Percentiles rank a stretch among this genome's conserved stretches.
Conservation (phyloP, 148 eudicot genomes). For the Fagopyrum tataricum region DNA sequence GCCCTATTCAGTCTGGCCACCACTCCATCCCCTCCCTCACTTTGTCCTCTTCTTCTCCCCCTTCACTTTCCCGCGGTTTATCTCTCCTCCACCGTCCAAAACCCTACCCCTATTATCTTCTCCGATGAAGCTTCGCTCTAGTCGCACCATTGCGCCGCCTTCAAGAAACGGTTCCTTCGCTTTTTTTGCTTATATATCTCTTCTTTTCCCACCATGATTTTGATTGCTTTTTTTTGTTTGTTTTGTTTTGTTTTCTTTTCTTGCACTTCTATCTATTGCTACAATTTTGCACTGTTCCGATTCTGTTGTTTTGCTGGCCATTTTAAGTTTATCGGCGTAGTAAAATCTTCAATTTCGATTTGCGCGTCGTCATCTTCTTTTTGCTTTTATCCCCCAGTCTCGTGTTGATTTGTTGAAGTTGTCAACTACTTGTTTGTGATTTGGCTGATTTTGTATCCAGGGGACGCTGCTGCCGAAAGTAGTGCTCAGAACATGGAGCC, state of each 20-base stretch:
- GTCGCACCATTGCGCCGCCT: not conserved
- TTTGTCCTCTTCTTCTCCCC: not conserved
- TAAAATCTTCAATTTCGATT: slow-evolving; percentile 1
- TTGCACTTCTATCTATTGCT: not conserved
- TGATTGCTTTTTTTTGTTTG: not conserved
- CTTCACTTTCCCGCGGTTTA: slow-evolving; percentile 9
- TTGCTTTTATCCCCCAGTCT: not conserved
- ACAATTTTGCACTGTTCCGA: not conserved
- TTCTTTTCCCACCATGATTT: not conserved
- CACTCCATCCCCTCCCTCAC: not conserved
- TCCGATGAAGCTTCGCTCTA: slow-evolving; percentile 11
- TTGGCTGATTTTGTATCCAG: not conserved
- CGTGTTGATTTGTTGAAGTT: not conserved
- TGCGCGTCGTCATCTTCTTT: not conserved
- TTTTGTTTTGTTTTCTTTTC: not conserved
- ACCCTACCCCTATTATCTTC: slow-evolving; percentile 8
- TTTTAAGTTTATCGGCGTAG: not conserved
- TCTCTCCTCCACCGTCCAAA: not conserved
- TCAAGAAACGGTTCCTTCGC: not conserved
- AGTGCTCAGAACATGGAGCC: not conserved
- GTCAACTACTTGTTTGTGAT: not conserved
- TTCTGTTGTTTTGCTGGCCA: not conserved
- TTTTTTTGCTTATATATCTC: not conserved
- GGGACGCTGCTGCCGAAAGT: not conserved
- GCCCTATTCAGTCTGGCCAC: not conserved